A percentile compares a stretch with the other conserved stretches of the same genome.
These are phyloP conservation scores for Colletotrichum sidae DNA, from an alignment of 2,329 filamentous ascomycete genomes.

Conservation along the genomic window DNA sequence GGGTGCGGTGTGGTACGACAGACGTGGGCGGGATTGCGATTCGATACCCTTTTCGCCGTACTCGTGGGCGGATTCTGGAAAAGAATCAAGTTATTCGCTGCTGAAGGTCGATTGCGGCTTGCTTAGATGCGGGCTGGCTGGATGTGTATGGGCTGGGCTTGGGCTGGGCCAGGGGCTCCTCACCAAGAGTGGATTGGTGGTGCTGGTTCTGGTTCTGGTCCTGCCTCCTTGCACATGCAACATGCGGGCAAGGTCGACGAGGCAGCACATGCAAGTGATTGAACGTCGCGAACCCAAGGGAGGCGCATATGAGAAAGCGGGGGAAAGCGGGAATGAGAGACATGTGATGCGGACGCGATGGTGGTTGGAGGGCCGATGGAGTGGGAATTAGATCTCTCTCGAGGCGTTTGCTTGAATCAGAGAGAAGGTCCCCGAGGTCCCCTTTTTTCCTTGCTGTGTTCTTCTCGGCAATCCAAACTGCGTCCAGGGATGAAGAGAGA, in stretches of 20 bases:
- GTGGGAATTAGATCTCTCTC: slow-evolving; percentile 1
- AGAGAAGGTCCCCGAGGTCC: no score
- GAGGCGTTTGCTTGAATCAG: slow-evolving; percentile 12
- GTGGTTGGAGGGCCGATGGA: slow-evolving; percentile 1
- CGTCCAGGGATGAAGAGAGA: no score
- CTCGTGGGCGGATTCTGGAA: no score
- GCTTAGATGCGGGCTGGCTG: no score
- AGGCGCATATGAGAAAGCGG: slow-evolving; percentile 11
- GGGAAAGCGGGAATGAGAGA: slow-evolving; percentile 4
- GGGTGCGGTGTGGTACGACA: no score
- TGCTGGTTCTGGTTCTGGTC: no score
- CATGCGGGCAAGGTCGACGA: slow-evolving; percentile 15
- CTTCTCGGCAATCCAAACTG: no score
- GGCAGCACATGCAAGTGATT: slow-evolving; percentile 28
- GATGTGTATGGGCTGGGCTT: not conserved
- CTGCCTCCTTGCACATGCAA: slow-evolving; percentile 18
- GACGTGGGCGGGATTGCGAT: not conserved
- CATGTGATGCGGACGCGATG: slow-evolving; percentile 14
- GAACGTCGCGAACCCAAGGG: slow-evolving; percentile 6
- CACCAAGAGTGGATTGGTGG: no score
- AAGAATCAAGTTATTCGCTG: no score
- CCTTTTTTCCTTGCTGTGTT: no score
- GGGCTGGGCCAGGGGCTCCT: not conserved
- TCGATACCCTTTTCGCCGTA: no score
- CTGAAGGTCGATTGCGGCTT: no score